Evolutionary conservation across 768 basidiomycete genomes (phyloP).

Genomic region (Suillus cothurnatus): DNA sequence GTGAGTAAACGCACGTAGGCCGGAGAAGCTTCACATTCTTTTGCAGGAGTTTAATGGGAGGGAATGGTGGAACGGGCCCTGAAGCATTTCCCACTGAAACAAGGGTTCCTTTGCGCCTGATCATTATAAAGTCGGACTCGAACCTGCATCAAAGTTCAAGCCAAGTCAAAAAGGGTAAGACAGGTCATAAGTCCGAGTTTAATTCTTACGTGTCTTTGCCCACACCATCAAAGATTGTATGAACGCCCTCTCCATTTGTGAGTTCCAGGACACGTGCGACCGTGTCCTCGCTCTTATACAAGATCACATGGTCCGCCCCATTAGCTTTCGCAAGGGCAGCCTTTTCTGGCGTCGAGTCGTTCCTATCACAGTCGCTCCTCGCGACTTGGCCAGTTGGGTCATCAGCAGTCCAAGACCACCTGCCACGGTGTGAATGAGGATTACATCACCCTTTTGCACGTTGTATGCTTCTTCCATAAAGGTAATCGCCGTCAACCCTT

Average conservation of each 20-base stretch:
- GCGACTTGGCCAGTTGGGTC: constrained; percentile 65
- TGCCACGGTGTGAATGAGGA: constrained; percentile 89
- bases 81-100: constrained; percentile 94
- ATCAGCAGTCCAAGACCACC: constrained; percentile 82
- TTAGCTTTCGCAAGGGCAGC: constrained; percentile 74
- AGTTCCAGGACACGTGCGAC: constrained; percentile 73
- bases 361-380: constrained; percentile 90
- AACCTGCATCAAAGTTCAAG: constrained; percentile 46
- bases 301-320: constrained; percentile 87
- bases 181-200: constrained; percentile 12
- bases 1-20: constrained; percentile 58
- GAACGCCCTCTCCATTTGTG: constrained; percentile 78
- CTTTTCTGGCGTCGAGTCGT: constrained; percentile 86
- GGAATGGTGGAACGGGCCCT: constrained; percentile 76
- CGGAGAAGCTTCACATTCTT: constrained; percentile 84
- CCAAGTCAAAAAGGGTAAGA: constrained; percentile 7
- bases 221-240: constrained; percentile 94
- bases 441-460: constrained; percentile 76
- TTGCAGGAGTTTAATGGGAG: constrained; percentile 67
- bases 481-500: constrained; percentile 76
- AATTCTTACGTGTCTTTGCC: constrained; percentile 90
- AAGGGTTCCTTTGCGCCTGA: constrained; percentile 86
- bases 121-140: constrained; percentile 77
- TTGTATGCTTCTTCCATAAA: constrained; percentile 86
- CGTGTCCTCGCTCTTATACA: constrained; percentile 76